Evolutionary conservation across 225 moss, liverwort and hornwort genomes (phyloP), one percentile per base, ranked within the genome.

Genomic region (Marchantia paleacea): DNA sequence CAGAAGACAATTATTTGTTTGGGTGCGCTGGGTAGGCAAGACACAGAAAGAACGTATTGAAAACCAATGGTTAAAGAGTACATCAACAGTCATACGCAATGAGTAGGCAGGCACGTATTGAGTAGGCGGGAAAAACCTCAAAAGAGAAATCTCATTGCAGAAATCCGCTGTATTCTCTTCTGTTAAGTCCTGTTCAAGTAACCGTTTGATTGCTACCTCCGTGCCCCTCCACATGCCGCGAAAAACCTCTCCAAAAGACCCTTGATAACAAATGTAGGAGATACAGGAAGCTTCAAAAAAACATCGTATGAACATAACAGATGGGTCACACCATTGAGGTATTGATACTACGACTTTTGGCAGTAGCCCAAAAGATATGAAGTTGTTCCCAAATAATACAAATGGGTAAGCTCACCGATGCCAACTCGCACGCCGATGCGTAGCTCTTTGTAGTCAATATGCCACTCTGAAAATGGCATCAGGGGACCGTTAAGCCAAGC

Each of bases 151-250:
- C 84, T 97, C 97, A 69, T 95, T 97, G 91, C 93, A 97, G 73
- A 97, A 97, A 79, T 97, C 97, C 81, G 95, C 92, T 82, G 95
- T 97, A 75, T 95, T 94, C 86, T 95, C 94, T 75, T 91, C 91
- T 47, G 89, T 97, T 69, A 95, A 87, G 79, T 97, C 97, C 87
- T 97, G 97, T 82, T 97, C 97, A 78, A 97, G 93, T 93, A 97
- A 92, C 82, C 95, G 87, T 80, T 97, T 97, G 30, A 97, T 95
- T 73, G 97, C 97, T 11, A 97, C 94, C 83, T 97, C 97, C 80
- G 97, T 97, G 65, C 97, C 97, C 88, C 93, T 97, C 97, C 97
- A 97, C 57, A 91, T 92, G 25, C 95, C 97, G 25, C 93, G 93
- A 88, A 97, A 97, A 29, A 97, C 90, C 85, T 97, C 95, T 81